Base-by-base conservation (phyloP, 164 flowering plant species). In the Vitis amurensis region DNA sequence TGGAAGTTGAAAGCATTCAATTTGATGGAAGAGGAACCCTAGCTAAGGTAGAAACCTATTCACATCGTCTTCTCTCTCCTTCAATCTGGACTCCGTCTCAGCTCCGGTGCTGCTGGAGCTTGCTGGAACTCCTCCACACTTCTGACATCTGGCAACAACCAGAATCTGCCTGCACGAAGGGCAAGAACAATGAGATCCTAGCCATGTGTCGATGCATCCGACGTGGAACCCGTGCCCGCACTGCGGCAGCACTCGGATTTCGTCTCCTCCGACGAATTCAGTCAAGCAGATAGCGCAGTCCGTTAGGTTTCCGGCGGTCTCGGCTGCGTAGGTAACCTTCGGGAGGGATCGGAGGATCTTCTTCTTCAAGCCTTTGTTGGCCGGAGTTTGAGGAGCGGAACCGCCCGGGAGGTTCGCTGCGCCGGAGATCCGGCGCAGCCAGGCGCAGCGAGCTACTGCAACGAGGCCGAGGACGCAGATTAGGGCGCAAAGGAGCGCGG, bases 271-370 rank as follows among this genome's bases (percentile, higher is more conserved):
- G 17, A 67, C 77, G 79, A 88, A 93, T 68, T 95, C 99, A 50
- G 93, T 53, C 67, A 95, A 74, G 79, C 99, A 94, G 67, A 94
- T 94, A 8, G 88, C 91, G 78, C 98, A 94, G 15, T 94, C 98
- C 31, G 85, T 66, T 57, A 74, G 68, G 12, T 83, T 83, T 4
- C 75, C 81, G 44, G 65, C 55, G 11, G 66, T 55, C 10, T 77
- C 80, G n/a, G 75, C 67, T 15, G 82, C 67, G 85, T 74, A 86
- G 14, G 77, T 70, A 44, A 59, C 57, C 66, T 81, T 90, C 1
- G 97, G 99, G 12, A 95, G 86, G 2, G 93, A 74, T 9, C 81
- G 77, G 16, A 95, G 87, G 60, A 85, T 72, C 73, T 90, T 93
- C 84, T 95, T 95, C 79, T 91, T 90, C 37, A 95, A 70, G 50